These are phyloP conservation scores for Sophora flavescens DNA, from an alignment of 306 rosid genomes.

Conservation along the genomic window DNA sequence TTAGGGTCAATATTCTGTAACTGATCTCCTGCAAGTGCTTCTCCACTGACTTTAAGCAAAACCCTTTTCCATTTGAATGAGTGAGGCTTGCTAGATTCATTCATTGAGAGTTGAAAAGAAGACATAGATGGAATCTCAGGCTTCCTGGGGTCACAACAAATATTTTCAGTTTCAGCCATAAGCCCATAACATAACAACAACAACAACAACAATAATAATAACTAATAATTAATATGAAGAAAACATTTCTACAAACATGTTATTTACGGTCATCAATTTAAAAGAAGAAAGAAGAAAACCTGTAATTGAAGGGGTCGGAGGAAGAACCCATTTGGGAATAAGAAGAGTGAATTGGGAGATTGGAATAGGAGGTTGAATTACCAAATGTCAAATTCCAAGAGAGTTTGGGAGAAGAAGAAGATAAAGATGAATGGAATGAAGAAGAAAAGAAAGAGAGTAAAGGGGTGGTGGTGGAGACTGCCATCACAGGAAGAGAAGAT, in stretches of 20 bases:
- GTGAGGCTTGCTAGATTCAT: slow-evolving; percentile 59
- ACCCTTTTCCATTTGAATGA: slow-evolving; percentile 86
- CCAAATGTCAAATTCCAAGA: neutral
- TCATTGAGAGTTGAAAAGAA: slow-evolving; percentile 63
- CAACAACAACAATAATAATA: too few species aligned
- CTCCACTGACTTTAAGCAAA: slow-evolving; percentile 95
- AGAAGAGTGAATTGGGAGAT: slow-evolving; percentile 42
- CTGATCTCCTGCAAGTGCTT: slow-evolving; percentile 95
- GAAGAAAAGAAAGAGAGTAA: neutral
- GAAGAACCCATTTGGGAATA: slow-evolving; percentile 44
- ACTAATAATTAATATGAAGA: too few species aligned
- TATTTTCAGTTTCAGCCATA: neutral
- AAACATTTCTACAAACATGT: slow-evolving; percentile 40
- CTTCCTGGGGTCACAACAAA: slow-evolving; percentile 47
- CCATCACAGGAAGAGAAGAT: slow-evolving; percentile 27
- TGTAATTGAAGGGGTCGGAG: slow-evolving; percentile 44
- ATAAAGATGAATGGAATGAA: neutral
- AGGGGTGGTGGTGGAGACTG: slow-evolving; percentile 25
- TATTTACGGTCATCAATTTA: too few species aligned
- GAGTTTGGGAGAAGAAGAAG: slow-evolving; percentile 21
- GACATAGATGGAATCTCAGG: slow-evolving; percentile 65
- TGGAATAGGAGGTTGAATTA: slow-evolving; percentile 12
- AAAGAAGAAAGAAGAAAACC: slow-evolving; percentile 6
- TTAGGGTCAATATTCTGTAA: slow-evolving; percentile 92
- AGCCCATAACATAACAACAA: too few species aligned